Evolutionary conservation across 2,329 filamentous ascomycete species (phyloP), one percentile per base, ranked within the genome.

Genomic region (Cordyceps javanica): DNA sequence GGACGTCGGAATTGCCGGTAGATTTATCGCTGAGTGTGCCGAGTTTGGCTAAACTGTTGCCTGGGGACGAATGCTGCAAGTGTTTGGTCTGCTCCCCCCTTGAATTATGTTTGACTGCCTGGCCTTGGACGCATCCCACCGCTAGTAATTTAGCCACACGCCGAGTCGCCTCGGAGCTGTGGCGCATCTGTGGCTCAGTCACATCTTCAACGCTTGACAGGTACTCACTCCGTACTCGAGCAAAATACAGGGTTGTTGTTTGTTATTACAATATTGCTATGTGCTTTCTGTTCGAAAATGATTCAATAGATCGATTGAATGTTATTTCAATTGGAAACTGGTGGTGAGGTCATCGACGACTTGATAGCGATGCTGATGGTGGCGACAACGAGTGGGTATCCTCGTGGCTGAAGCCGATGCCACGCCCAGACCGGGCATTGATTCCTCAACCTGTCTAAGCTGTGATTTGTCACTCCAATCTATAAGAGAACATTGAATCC

Each of bases 41-140:
- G 32, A 26, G 5, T 14, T 53, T 53, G 58, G 38, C 52, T 55
- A 38, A 36, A 48, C 25, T 59, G 57, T 36, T 57, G 57, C 41
- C 46, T 59, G 44, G 30, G 50, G 36, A 41, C 30, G 50, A 57
- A 53, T 42, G 49, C 48, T 48, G 56, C 32, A 28, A 34, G 13
- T 52, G 55, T 56, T 36, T 49, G 32, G 46, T 42, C 19, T 36
- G 45, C 16, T 41, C 5, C 54, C 55, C 52, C 55, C 36, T 57
- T 51, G 38, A 34, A 51, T 32, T 50, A 57, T 57, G 45, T 57
- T n/a, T 50, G 55, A 57, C 46, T 57, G 55, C 45, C 55, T 51
- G 55, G 34, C n/a, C 25, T n/a, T 44, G 19, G 46, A 34, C 19
- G 51, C 36, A 57, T 57, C 55, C 55, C 45, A 57, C 55, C 55